These are phyloP conservation scores for Paramecium biaurelia DNA, from an alignment of 73 alveolate genomes.

Conservation along the genomic window DNA sequence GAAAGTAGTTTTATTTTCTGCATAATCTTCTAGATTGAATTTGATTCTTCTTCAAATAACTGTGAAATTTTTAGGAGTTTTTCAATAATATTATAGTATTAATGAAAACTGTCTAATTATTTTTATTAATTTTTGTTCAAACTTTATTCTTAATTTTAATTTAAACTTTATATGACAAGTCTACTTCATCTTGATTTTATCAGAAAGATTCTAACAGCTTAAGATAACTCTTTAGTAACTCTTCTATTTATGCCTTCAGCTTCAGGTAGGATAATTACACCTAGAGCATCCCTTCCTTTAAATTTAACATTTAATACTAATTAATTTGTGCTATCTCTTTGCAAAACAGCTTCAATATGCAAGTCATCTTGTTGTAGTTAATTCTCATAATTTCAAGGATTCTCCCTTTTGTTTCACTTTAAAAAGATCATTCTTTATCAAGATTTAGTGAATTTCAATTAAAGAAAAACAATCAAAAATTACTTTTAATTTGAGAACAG, in stretches of 20 bases:
- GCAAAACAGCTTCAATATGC: conserved; percentile 73
- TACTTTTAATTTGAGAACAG: no score
- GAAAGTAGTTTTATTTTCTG: conserved; percentile 68
- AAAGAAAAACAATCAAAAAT: no score
- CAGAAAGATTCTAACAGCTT: conserved; percentile 88
- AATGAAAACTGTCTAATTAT: no score
- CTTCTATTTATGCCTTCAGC: conserved; percentile 91
- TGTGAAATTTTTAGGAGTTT: conserved; percentile 28
- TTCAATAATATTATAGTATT: conserved; percentile 67
- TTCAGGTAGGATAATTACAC: conserved; percentile 79
- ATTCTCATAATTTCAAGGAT: conserved; percentile 66
- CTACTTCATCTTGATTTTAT: conserved; percentile 69
- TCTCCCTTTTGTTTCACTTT: conserved; percentile 89
- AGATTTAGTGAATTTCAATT: no score
- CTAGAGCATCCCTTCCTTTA: conserved; percentile 94
- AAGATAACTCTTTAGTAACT: conserved; percentile 75
- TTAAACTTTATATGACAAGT: no score
- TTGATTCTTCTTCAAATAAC: neutral
- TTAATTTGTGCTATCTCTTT: conserved; percentile 85
- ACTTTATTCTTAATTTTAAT: conserved; percentile 4
- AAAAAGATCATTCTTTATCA: conserved; percentile 87
- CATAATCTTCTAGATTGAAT: conserved; percentile 45
- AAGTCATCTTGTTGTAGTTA: conserved; percentile 33
- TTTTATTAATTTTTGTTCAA: no score
- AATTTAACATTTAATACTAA: conserved; percentile 94